These are phyloP conservation scores for Saposhnikovia divaricata DNA, from an alignment of 129 eudicot species.

Conservation along the genomic window DNA sequence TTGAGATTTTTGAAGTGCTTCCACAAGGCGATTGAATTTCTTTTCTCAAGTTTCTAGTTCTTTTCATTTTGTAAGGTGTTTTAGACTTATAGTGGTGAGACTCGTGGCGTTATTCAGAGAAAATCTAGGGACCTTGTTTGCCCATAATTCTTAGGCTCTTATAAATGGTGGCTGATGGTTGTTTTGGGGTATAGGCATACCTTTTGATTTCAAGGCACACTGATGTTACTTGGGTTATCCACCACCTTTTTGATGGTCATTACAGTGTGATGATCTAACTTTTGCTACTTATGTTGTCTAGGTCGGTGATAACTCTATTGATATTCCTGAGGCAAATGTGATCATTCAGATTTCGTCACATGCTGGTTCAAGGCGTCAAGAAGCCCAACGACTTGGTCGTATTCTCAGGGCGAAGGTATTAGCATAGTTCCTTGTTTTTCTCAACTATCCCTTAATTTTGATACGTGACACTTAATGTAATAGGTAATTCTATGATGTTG, in stretches of 20 bases:
- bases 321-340: slow-evolving; percentile 98
- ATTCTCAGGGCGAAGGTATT: slow-evolving; percentile 99
- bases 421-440: not conserved
- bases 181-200: not conserved
- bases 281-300: slow-evolving; percentile 19
- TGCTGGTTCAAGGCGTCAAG: slow-evolving; percentile 99
- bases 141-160: not conserved
- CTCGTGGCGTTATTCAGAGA: not conserved
- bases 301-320: slow-evolving; percentile 99
- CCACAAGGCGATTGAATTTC: not conserved
- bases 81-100: not conserved
- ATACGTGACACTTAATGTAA: not conserved
- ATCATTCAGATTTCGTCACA: slow-evolving; percentile 97
- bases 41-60: not conserved
- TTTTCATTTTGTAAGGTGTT: not conserved
- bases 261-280: not conserved
- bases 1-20: not conserved
- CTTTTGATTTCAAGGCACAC: not conserved
- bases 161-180: not conserved
- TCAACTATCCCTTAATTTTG: not conserved
- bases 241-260: not conserved
- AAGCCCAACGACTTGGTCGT: slow-evolving; percentile 99
- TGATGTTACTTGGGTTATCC: not conserved
- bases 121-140: not conserved
- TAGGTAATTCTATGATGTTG: not conserved